Percentiles rank a stretch among this genome's conserved stretches.
phyloP scores from a whole-genome alignment of 2,329 filamentous ascomycete genomes.

The Ceratocystis huliohia region DNA sequence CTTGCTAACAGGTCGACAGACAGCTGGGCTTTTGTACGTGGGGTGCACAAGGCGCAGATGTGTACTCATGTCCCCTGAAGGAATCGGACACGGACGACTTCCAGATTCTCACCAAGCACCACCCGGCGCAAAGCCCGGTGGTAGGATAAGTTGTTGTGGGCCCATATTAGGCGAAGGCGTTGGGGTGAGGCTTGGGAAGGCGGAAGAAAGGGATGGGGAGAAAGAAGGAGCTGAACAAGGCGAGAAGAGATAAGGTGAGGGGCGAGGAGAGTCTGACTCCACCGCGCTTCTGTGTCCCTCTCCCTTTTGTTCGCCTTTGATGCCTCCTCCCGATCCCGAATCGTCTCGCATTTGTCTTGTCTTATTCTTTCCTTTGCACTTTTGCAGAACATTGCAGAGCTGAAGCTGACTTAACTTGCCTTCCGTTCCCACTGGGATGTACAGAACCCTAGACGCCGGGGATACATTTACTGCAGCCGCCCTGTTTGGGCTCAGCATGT shows the following conservation, averaged over 20 bases:
- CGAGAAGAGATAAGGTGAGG: neutral
- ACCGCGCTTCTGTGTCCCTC: neutral
- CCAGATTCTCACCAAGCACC: neutral
- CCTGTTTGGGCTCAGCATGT: slow-evolving; percentile 43
- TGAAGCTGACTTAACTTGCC: neutral
- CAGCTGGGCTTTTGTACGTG: slow-evolving; percentile 45
- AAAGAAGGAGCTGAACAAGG: too few species aligned
- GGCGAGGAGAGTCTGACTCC: neutral
- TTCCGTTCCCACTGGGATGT: slow-evolving; percentile 18
- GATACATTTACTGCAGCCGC: slow-evolving; percentile 65
- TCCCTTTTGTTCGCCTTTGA: neutral
- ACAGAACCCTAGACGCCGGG: slow-evolving; percentile 58
- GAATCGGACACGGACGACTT: slow-evolving; percentile 2
- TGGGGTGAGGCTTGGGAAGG: too few species aligned
- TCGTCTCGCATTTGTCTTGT: neutral
- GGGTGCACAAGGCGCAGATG: slow-evolving; percentile 39
- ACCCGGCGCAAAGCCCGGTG: neutral
- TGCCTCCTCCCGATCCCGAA: neutral
- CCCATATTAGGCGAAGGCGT: neutral
- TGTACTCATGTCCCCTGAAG: slow-evolving; percentile 10
- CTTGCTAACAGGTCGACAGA: slow-evolving; percentile 25
- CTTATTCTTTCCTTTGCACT: neutral
- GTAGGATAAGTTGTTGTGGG: neutral
- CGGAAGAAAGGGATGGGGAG: too few species aligned
- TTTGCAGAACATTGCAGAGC: neutral